phyloP scores from a whole-genome alignment of 257 asterid species.

The Scutellaria barbata region DNA sequence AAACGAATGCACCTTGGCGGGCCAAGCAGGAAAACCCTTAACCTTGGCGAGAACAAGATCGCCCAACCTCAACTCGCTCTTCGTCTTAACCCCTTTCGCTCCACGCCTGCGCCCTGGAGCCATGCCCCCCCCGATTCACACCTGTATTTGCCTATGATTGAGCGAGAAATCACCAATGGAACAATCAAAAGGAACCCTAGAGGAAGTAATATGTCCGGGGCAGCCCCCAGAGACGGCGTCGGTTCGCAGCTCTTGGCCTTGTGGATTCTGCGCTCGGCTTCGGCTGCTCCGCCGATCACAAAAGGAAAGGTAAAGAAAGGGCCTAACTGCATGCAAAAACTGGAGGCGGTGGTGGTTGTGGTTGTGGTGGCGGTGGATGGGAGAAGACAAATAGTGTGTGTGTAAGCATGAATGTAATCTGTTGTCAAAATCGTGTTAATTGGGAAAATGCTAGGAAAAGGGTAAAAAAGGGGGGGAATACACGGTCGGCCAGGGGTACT shows the following conservation, averaged over 20 bases:
- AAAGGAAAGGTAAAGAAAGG: not conserved
- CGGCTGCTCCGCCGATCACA: constrained; percentile 34
- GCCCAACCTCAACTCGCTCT: constrained; percentile 68
- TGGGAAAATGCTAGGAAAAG: not conserved
- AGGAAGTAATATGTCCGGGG: constrained; percentile 25
- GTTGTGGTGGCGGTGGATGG: constrained; percentile 38
- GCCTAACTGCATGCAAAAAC: constrained; percentile 19
- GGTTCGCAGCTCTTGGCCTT: constrained; percentile 19
- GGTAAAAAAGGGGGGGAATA: not conserved
- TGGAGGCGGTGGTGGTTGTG: constrained; percentile 31
- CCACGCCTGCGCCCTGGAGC: constrained; percentile 84
- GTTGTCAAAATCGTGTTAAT: constrained; percentile 10
- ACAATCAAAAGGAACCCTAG: constrained; percentile 42
- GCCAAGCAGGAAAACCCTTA: constrained; percentile 94
- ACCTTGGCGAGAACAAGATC: constrained; percentile 95
- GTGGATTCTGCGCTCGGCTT: constrained; percentile 14
- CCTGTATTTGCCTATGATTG: constrained; percentile 29
- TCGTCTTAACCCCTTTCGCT: constrained; percentile 60
- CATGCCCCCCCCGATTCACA: constrained; percentile 48
- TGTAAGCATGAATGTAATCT: constrained; percentile 33
- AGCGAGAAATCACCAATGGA: constrained; percentile 25
- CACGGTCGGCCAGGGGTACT: not conserved
- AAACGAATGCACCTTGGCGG: constrained; percentile 72
- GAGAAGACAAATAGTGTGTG: constrained; percentile 37
- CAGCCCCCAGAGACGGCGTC: constrained; percentile 37